Evolutionary conservation across 345 rosid species (phyloP).

Genomic region (Moricandia moricandioides): DNA sequence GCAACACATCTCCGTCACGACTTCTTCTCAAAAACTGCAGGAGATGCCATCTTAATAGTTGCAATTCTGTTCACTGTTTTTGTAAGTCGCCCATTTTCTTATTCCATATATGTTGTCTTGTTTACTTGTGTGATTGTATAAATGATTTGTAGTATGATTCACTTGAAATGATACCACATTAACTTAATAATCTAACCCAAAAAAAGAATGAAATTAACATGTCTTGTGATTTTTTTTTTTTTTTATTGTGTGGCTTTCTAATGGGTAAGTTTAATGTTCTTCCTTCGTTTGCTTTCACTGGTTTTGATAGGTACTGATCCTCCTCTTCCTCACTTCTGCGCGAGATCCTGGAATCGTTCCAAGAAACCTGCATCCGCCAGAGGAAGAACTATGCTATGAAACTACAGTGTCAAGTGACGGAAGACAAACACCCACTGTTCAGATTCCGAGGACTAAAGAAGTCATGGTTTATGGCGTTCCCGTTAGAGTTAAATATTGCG

Average conservation of each 20-base stretch:
- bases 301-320: conserved; percentile 68
- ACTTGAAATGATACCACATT: no score
- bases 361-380: conserved; percentile 86
- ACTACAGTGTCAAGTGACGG: conserved; percentile 52
- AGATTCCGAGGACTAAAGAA: conserved; percentile 87
- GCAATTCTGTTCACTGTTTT: conserved; percentile 67
- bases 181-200: no score
- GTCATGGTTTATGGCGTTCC: conserved; percentile 70
- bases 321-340: conserved; percentile 84
- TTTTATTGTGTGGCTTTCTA: neutral
- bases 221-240: neutral
- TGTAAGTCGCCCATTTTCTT: conserved; percentile 49
- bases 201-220: neutral
- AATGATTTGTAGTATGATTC: no score
- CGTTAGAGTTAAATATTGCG: conserved; percentile 89
- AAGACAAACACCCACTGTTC: conserved; percentile 84
- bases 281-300: neutral
- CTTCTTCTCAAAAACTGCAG: conserved; percentile 73
- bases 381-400: conserved; percentile 72
- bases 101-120: neutral
- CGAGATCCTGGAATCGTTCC: conserved; percentile 97
- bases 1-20: conserved; percentile 91
- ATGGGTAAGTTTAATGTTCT: neutral
- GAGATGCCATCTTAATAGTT: conserved; percentile 68
- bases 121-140: neutral